Conservation (phyloP, 352 stramenopile species). For the Phytophthora cryptogea region DNA sequence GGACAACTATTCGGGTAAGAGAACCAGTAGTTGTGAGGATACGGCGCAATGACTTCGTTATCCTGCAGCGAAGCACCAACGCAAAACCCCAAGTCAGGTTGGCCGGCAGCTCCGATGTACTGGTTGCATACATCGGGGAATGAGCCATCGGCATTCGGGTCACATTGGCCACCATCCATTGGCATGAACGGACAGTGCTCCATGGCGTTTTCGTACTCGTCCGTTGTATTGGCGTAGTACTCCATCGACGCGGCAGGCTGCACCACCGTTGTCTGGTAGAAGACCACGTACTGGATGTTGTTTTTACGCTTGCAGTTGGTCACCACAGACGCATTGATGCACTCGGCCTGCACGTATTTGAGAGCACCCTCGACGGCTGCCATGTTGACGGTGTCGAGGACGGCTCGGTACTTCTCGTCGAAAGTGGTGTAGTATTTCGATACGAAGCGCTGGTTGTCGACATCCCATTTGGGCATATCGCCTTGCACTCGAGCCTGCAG, state of each 20-base stretch:
- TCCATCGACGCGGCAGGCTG: constrained; percentile 48
- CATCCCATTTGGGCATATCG: constrained; percentile 46
- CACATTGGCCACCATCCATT: constrained; percentile 67
- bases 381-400: constrained; percentile 61
- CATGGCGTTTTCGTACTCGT: constrained; percentile 36
- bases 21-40: constrained; percentile 82
- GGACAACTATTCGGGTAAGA: constrained; percentile 82
- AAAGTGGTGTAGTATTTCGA: constrained; percentile 47
- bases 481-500: constrained; percentile 62
- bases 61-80: constrained; percentile 47
- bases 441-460: constrained; percentile 37
- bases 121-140: constrained; percentile 53
- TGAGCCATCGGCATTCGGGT: constrained; percentile 41
- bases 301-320: constrained; percentile 58
- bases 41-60: constrained; percentile 60
- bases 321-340: constrained; percentile 52
- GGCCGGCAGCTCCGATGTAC: constrained; percentile 50
- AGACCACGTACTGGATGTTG: constrained; percentile 60
- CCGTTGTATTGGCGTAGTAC: constrained; percentile 41
- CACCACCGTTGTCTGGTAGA: constrained; percentile 64
- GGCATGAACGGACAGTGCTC: constrained; percentile 59
- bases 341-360: constrained; percentile 68
- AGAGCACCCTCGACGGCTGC: constrained; percentile 57
- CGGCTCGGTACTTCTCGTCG: constrained; percentile 43
- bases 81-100: constrained; percentile 52